Conservation (phyloP, 2,329 filamentous ascomycete species). For the Scytalidium sp. region DNA sequence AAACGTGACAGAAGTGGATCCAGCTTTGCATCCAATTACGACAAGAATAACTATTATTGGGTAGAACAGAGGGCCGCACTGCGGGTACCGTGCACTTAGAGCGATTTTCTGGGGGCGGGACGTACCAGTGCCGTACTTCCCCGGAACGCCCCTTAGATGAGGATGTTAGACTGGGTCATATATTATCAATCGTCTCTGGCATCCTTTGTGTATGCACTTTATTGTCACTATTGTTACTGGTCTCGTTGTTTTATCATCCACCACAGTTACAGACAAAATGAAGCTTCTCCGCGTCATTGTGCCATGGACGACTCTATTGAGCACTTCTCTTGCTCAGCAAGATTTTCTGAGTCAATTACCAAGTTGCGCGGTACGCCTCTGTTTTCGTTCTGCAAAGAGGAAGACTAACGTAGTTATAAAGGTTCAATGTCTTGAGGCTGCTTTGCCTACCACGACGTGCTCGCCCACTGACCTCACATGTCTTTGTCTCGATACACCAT, state of each 20-base stretch:
- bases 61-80: too few relatives aligned
- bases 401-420: slow-evolving; percentile 1
- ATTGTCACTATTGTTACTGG: too few relatives aligned
- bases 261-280: neutral
- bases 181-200: slow-evolving; percentile 1
- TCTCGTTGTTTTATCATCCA: neutral
- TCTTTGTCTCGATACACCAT: slow-evolving; percentile 23
- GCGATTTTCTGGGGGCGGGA: too few relatives aligned
- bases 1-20: too few relatives aligned
- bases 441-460: slow-evolving; percentile 16
- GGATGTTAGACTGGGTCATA: neutral
- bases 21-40: too few relatives aligned
- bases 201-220: neutral
- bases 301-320: neutral
- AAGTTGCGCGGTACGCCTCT: neutral
- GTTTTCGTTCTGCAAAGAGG: neutral
- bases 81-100: too few relatives aligned
- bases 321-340: slow-evolving; percentile 1
- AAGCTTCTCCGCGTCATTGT: neutral
- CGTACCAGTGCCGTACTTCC: neutral
- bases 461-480: slow-evolving; percentile 22
- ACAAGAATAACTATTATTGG: too few relatives aligned
- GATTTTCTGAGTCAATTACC: slow-evolving; percentile 1
- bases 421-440: slow-evolving; percentile 1
- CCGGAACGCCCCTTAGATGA: neutral